These are phyloP conservation scores for Penicillium sp. DNA, from an alignment of 2,329 filamentous ascomycete species.

Conservation along the genomic window DNA sequence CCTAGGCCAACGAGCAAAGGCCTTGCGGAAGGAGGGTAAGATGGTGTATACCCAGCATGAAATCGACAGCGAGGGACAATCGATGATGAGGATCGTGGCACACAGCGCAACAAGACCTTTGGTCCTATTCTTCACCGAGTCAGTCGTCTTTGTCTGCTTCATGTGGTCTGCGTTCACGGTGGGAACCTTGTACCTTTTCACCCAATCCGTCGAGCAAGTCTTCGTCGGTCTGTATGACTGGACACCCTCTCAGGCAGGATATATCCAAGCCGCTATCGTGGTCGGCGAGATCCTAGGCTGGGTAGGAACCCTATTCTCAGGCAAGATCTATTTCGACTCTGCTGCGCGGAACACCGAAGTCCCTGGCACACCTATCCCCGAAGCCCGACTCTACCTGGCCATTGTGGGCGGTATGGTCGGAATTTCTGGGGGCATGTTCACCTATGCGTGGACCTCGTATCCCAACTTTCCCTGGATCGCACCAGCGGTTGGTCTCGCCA, in stretches of 20 bases:
- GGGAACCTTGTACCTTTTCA: constrained; percentile 48
- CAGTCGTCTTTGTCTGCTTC: constrained; percentile 46
- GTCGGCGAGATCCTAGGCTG: constrained; percentile 47
- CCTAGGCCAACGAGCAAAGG: constrained; percentile 38
- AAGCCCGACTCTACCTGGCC: constrained; percentile 47
- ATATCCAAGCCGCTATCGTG: constrained; percentile 46
- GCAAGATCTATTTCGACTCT: constrained; percentile 33
- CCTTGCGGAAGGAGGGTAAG: constrained; percentile 35
- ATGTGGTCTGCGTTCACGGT: constrained; percentile 50
- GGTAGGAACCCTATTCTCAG: constrained; percentile 34
- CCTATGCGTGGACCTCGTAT: constrained; percentile 41
- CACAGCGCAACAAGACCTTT: constrained; percentile 42
- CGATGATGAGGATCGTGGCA: constrained; percentile 30
- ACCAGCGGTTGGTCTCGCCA: constrained; percentile 35
- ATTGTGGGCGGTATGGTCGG: constrained; percentile 39
- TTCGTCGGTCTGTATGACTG: constrained; percentile 39
- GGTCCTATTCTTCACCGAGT: constrained; percentile 45
- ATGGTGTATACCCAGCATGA: constrained; percentile 33
- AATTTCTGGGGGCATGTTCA: constrained; percentile 40
- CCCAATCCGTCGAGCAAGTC: constrained; percentile 46
- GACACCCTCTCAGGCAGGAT: constrained; percentile 36
- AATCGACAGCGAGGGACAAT: constrained; percentile 37
- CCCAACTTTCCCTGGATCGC: constrained; percentile 39
- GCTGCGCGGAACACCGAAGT: constrained; percentile 41
- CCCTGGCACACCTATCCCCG: constrained; percentile 46